phyloP scores from a whole-genome alignment of 2,329 filamentous ascomycete species.

The Pseudocercospora vitis region DNA sequence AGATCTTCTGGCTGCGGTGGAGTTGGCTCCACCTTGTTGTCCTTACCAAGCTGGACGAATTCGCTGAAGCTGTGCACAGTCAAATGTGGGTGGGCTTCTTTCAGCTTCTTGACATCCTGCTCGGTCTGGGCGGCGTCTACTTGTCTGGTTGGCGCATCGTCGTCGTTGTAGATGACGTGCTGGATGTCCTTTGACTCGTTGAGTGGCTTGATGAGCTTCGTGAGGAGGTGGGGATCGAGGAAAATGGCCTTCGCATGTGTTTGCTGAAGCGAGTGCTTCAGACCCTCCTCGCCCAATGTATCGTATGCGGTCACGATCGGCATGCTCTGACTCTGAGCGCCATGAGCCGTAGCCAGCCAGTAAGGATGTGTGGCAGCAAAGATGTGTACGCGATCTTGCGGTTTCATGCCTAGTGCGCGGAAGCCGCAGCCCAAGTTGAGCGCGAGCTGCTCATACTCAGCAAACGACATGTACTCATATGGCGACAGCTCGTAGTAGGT shows the following conservation, averaged over 20 bases:
- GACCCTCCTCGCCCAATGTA: conserved; percentile 79
- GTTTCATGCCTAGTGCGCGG: conserved; percentile 69
- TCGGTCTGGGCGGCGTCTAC: conserved; percentile 47
- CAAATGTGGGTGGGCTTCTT: conserved; percentile 53
- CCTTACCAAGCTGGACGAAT: conserved; percentile 56
- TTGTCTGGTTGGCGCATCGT: conserved; percentile 39
- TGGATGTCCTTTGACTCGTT: conserved; percentile 57
- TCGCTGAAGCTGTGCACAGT: conserved; percentile 58
- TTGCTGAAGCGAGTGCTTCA: conserved; percentile 82
- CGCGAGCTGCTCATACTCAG: conserved; percentile 71
- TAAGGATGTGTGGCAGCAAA: conserved; percentile 80
- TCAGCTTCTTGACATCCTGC: conserved; percentile 56
- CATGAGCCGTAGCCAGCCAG: conserved; percentile 74
- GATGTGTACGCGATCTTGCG: conserved; percentile 70
- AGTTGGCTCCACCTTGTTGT: conserved; percentile 68
- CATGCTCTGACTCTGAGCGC: conserved; percentile 77
- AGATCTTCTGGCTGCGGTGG: conserved; percentile 73
- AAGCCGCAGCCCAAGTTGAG: conserved; percentile 71
- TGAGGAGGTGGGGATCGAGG: conserved; percentile 73
- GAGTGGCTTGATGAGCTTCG: conserved; percentile 55
- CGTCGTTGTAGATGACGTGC: conserved; percentile 60
- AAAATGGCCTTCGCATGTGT: conserved; percentile 82
- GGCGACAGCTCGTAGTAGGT: conserved; percentile 79
- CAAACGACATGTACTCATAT: conserved; percentile 75
- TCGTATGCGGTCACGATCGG: conserved; percentile 94